Conservation (phyloP, 805 yeast species). For the Barnettozyma californica region DNA sequence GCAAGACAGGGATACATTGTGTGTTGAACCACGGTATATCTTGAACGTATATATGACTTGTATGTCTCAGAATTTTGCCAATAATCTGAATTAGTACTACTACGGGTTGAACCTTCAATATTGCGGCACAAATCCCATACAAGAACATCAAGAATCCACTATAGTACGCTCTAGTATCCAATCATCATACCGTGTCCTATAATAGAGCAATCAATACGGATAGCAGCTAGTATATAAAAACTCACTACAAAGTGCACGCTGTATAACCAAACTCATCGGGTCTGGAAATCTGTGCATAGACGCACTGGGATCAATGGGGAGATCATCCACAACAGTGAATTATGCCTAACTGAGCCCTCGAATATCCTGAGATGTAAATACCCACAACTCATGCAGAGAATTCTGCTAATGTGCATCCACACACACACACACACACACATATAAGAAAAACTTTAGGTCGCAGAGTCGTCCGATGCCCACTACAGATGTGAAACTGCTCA, state of each 20-base stretch:
- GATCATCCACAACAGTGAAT: constrained; percentile 46
- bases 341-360: no score
- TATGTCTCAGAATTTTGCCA: not conserved
- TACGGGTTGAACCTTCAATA: constrained; percentile 41
- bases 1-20: no score
- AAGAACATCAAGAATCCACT: constrained; percentile 30
- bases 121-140: constrained; percentile 35
- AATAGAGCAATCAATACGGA: constrained; percentile 48
- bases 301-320: constrained; percentile 53
- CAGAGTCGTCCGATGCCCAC: constrained; percentile 34
- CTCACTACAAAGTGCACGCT: constrained; percentile 58
- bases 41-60: not conserved
- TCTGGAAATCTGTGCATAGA: constrained; percentile 51
- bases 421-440: constrained; percentile 38
- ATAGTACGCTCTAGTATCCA: constrained; percentile 33
- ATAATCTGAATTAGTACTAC: constrained; percentile 32
- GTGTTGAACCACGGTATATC: no score
- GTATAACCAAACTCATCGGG: constrained; percentile 49
- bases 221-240: constrained; percentile 44
- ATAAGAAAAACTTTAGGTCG: constrained; percentile 39
- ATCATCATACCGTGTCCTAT: constrained; percentile 34
- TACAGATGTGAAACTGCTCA: constrained; percentile 22
- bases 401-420: constrained; percentile 43
- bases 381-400: constrained; percentile 37
- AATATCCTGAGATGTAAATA: constrained; percentile 48